Conservation (phyloP, 163 green algal species). For the Chlamydomonas reinhardtii region DNA sequence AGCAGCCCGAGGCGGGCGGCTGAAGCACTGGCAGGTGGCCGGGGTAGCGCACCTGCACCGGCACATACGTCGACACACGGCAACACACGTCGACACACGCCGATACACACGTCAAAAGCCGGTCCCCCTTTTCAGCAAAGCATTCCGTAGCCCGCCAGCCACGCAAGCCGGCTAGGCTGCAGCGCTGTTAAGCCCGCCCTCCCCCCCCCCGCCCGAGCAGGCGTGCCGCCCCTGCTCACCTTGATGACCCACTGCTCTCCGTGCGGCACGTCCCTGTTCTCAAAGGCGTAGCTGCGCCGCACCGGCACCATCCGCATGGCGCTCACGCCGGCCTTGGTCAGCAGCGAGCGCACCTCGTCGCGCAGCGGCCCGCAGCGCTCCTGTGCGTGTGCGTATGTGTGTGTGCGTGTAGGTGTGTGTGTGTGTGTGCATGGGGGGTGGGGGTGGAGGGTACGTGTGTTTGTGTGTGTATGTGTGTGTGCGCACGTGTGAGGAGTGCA, state of each 20-base stretch:
- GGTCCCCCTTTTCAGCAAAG: no score
- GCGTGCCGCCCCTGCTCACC: constrained; percentile 50
- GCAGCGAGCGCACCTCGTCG: constrained; percentile 79
- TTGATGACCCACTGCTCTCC: constrained; percentile 95
- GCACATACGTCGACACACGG: no score
- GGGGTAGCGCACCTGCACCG: constrained; percentile 80
- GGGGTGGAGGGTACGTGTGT: no score
- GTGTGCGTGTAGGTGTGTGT: no score
- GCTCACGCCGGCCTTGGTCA: constrained; percentile 74
- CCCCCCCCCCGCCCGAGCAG: background rate
- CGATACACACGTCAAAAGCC: no score
- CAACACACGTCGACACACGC: no score
- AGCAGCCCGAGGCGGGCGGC: constrained; percentile 64
- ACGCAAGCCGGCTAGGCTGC: no score
- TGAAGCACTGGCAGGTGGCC: constrained; percentile 70
- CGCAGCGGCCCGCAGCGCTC: constrained; percentile 74
- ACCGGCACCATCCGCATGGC: constrained; percentile 84
- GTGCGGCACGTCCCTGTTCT: constrained; percentile 78
- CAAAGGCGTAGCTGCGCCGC: constrained; percentile 94
- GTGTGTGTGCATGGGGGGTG: no score
- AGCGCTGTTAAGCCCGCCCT: no score
- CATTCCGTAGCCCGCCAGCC: no score
- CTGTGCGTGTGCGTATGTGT: constrained; percentile 59
- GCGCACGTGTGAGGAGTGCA: no score
- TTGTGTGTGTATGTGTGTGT: no score